phyloP scores from a whole-genome alignment of 2,329 filamentous ascomycete genomes.

The Colletotrichum sp. region DNA sequence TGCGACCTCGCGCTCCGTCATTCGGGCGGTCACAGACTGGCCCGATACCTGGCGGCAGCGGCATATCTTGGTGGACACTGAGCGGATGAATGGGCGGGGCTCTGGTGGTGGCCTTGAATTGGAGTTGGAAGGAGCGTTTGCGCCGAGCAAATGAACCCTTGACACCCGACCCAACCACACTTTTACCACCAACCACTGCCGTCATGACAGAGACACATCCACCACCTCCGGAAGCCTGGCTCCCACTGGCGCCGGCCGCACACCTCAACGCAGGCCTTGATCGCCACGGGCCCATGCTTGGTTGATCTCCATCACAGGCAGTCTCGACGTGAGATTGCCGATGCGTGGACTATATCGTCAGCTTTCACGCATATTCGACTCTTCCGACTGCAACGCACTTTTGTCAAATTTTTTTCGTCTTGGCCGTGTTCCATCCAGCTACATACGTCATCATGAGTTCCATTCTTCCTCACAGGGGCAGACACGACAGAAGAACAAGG shows the following conservation, averaged over 20 bases:
- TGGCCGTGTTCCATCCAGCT: neutral
- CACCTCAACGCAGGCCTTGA: neutral
- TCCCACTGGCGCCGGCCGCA: neutral
- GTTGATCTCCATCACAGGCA: neutral
- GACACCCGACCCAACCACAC: neutral
- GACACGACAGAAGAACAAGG: neutral
- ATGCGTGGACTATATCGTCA: neutral
- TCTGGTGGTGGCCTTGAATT: neutral
- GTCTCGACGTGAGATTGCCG: neutral
- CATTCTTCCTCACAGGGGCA: neutral
- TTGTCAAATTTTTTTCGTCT: neutral
- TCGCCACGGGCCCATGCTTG: neutral
- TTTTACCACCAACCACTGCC: conserved; percentile 6
- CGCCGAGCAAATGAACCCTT: neutral
- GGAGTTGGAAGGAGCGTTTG: neutral
- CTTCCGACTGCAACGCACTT: neutral
- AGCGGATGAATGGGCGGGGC: neutral
- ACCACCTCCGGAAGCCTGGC: neutral
- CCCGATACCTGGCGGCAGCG: neutral
- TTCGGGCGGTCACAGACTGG: neutral
- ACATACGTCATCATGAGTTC: conserved; percentile 9
- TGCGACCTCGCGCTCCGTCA: neutral
- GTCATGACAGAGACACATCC: neutral
- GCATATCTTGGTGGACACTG: neutral
- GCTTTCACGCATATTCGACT: neutral